These are phyloP conservation scores for Heliamphora exappendiculata DNA, from an alignment of 148 eudicot species.

Conservation along the genomic window DNA sequence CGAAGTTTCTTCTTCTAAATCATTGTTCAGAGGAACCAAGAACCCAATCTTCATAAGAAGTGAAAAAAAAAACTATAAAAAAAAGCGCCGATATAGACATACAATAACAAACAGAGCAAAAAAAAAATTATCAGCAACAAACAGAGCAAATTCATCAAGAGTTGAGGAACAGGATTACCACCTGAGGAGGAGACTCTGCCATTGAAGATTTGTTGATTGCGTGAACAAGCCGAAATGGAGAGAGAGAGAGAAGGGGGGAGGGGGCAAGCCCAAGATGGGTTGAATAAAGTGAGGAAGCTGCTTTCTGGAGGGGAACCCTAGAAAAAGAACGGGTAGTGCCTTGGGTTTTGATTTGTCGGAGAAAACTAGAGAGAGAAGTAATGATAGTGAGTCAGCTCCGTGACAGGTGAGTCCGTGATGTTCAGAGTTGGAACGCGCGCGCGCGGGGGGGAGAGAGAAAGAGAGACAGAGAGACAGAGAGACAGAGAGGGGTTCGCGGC, in stretches of 20 bases:
- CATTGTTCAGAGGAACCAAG: constrained; percentile 48
- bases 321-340: neutral
- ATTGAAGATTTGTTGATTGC: constrained; percentile 9
- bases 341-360: neutral
- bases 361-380: neutral
- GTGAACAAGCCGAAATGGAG: neutral
- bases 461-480: neutral
- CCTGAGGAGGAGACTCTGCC: constrained; percentile 15
- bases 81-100: neutral
- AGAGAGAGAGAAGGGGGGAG: too few species aligned
- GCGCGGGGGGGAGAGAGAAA: too few species aligned
- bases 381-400: neutral
- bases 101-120: neutral
- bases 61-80: neutral
- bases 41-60: constrained; percentile 44
- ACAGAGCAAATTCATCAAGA: neutral
- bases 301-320: neutral
- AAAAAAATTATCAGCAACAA: too few species aligned
- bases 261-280: neutral
- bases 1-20: constrained; percentile 44
- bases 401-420: too few species aligned
- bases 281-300: neutral
- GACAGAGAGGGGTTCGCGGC: neutral
- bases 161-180: neutral
- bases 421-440: neutral